Evolutionary conservation across 257 asterid species (phyloP).

Genomic region (Jasminum sambac): DNA sequence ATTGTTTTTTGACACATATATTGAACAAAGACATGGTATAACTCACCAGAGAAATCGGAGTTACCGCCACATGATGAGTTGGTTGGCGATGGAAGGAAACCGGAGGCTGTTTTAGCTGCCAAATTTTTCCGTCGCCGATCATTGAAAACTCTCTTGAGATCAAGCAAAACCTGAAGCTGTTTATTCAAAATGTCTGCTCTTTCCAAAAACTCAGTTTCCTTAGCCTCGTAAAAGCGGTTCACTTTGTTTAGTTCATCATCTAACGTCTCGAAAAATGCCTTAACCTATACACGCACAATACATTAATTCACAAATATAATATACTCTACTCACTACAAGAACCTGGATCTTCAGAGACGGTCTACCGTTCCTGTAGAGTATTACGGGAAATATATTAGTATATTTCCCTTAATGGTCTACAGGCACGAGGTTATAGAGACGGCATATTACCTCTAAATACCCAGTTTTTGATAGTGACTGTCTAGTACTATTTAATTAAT

Average conservation of each 20-base stretch:
- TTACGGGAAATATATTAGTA: too few relatives aligned
- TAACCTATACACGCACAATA: conserved; percentile 43
- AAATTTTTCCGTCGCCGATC: conserved; percentile 52
- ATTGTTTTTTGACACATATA: too few relatives aligned
- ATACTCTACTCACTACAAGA: too few relatives aligned
- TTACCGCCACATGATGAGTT: conserved; percentile 33
- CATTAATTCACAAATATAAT: too few relatives aligned
- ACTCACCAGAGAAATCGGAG: conserved; percentile 71
- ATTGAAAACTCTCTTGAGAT: conserved; percentile 56
- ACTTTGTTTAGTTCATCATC: conserved; percentile 81
- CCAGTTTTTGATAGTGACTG: too few relatives aligned
- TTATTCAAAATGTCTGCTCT: conserved; percentile 70
- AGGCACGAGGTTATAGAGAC: too few relatives aligned
- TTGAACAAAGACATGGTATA: neutral
- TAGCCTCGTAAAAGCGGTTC: conserved; percentile 62
- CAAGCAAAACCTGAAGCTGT: conserved; percentile 71
- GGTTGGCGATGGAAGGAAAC: conserved; percentile 34
- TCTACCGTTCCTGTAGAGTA: too few relatives aligned
- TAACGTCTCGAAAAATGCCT: conserved; percentile 57
- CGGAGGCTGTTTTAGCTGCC: conserved; percentile 25
- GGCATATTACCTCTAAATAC: too few relatives aligned
- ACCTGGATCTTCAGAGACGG: too few relatives aligned
- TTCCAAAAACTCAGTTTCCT: conserved; percentile 75
- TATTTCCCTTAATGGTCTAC: too few relatives aligned
- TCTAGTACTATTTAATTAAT: too few relatives aligned